Evolutionary conservation across 345 rosid species (phyloP).

Genomic region (Citrus cavaleriei): DNA sequence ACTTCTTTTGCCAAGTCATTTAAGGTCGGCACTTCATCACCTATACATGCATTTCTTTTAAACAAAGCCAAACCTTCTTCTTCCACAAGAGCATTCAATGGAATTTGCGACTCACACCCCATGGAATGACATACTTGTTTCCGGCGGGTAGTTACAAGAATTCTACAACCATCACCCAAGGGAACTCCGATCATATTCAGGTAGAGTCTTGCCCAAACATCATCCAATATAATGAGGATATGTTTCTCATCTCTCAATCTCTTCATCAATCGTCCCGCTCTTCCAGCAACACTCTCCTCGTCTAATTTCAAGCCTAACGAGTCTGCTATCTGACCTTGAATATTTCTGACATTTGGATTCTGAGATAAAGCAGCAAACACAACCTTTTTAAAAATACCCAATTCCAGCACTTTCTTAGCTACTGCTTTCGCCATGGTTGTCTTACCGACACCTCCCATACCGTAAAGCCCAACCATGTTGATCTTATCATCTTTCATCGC

Average conservation of each 20-base stretch:
- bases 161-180: background rate
- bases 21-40: background rate
- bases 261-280: background rate
- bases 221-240: slow-evolving; percentile 21
- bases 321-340: no score
- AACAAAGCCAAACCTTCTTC: slow-evolving; percentile 13
- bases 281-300: no score
- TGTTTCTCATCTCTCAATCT: background rate
- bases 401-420: no score
- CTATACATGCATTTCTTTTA: background rate
- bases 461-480: no score
- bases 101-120: background rate
- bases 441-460: no score
- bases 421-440: no score
- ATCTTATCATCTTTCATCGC: no score
- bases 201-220: slow-evolving; percentile 9
- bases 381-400: no score
- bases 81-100: background rate
- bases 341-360: no score
- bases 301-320: no score
- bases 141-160: slow-evolving; percentile 1
- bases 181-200: slow-evolving; percentile 10
- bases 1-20: no score
- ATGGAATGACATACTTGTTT: background rate
- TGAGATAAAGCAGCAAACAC: no score